Evolutionary conservation across 1,284 basidiomycete species (phyloP).

Genomic region (Ganoderma resinaceum): DNA sequence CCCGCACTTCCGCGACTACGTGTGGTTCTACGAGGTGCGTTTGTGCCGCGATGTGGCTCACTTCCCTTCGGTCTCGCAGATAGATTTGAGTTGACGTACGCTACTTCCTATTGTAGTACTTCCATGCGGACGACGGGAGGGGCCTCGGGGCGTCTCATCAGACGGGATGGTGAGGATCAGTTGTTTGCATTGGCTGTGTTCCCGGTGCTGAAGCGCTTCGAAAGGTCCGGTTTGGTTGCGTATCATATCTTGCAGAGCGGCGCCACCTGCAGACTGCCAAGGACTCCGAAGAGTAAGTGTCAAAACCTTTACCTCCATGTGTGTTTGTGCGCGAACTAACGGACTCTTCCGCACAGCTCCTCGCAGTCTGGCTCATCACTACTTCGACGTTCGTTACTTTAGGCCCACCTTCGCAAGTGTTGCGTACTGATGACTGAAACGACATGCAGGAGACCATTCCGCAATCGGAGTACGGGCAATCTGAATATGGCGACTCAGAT

Average conservation of each 20-base stretch:
- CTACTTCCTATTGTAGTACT: slow-evolving; percentile 68
- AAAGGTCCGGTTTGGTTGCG: slow-evolving; percentile 89
- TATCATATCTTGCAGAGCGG: slow-evolving; percentile 92
- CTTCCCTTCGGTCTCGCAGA: background rate
- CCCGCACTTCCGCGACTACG: slow-evolving; percentile 96
- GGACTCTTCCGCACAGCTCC: slow-evolving; percentile 65
- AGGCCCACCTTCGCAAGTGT: background rate
- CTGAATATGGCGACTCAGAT: slow-evolving; percentile 72
- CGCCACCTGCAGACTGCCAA: slow-evolving; percentile 83
- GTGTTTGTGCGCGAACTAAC: background rate
- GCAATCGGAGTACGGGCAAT: slow-evolving; percentile 54
- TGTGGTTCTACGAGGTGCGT: slow-evolving; percentile 91
- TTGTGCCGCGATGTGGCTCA: slow-evolving; percentile 1
- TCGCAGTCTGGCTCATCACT: slow-evolving; percentile 87
- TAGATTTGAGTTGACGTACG: background rate
- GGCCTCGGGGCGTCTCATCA: slow-evolving; percentile 97
- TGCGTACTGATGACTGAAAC: slow-evolving; percentile 15
- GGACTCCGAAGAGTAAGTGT: slow-evolving; percentile 84
- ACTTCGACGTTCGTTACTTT: slow-evolving; percentile 80
- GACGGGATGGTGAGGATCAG: slow-evolving; percentile 82
- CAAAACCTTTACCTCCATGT: too few species aligned
- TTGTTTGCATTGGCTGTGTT: slow-evolving; percentile 4
- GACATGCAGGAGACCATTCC: background rate
- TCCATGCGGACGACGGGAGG: slow-evolving; percentile 92
- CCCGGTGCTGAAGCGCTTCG: slow-evolving; percentile 11